These are phyloP conservation scores for Carex cristatella DNA, from an alignment of 176 grass and related monocot genomes.

Conservation along the genomic window DNA sequence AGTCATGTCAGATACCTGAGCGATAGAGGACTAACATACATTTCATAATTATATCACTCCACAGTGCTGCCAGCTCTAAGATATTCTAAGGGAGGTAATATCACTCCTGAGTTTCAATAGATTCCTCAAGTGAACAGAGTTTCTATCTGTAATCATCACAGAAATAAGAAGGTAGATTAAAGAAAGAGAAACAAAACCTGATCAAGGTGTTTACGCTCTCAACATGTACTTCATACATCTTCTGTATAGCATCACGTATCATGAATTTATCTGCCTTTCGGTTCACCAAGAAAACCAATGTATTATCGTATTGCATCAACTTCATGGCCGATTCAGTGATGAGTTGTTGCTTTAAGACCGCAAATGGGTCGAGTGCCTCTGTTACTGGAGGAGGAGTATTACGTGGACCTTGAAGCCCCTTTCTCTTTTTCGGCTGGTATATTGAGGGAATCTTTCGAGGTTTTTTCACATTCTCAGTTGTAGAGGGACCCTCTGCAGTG, in stretches of 20 bases:
- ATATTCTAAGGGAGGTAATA: neutral
- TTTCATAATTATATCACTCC: neutral
- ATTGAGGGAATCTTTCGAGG: slow-evolving; percentile 4
- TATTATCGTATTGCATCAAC: slow-evolving; percentile 44
- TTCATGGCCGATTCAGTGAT: slow-evolving; percentile 47
- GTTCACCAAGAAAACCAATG: slow-evolving; percentile 49
- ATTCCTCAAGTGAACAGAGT: neutral
- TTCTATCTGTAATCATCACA: neutral
- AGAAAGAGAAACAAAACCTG: slow-evolving; percentile 24
- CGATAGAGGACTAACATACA: neutral
- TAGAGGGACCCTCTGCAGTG: neutral
- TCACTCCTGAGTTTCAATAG: neutral
- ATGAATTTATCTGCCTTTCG: slow-evolving; percentile 40
- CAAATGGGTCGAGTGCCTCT: slow-evolving; percentile 28
- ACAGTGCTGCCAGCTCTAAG: neutral
- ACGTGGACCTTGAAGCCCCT: slow-evolving; percentile 5
- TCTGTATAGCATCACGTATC: slow-evolving; percentile 37
- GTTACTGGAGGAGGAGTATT: neutral
- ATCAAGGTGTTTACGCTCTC: slow-evolving; percentile 59
- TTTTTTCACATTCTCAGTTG: neutral
- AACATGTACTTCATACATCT: slow-evolving; percentile 51
- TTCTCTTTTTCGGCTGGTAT: neutral
- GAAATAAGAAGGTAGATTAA: neutral
- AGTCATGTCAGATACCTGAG: neutral
- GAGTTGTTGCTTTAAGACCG: slow-evolving; percentile 36